A percentile compares a stretch with the other conserved stretches of the same genome.
These are phyloP conservation scores for Stephania japonica DNA, from an alignment of 164 flowering plant species.

Conservation along the genomic window DNA sequence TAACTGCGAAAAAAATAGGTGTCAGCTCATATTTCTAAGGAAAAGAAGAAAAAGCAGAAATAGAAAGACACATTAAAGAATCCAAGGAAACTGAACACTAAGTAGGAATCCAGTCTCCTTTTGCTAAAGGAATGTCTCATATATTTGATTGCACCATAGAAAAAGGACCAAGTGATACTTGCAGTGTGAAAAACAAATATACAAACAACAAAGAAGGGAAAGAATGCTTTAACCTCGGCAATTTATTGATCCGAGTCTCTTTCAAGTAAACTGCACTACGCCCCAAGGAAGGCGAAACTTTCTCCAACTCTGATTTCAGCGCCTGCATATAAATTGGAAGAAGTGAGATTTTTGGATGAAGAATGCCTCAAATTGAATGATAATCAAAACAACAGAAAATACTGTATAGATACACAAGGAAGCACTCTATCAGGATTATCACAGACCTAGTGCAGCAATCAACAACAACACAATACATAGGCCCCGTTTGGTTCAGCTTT, in stretches of 20 bases:
- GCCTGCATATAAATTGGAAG: conserved; percentile 41
- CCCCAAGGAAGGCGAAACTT: conserved; percentile 89
- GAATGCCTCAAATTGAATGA: neutral
- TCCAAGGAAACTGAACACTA: neutral
- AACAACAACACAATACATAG: too few species aligned
- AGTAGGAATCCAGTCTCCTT: neutral
- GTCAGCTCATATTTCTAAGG: neutral
- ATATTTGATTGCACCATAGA: neutral
- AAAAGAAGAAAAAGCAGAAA: neutral
- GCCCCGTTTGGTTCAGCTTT: too few species aligned
- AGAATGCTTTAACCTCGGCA: conserved; percentile 61
- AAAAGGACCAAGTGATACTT: neutral
- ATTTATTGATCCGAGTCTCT: conserved; percentile 80
- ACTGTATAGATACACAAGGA: neutral
- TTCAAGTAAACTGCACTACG: conserved; percentile 83
- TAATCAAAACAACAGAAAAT: neutral
- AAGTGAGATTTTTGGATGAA: neutral
- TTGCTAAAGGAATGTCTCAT: neutral
- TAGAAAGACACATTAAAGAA: too few species aligned
- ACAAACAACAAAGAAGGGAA: neutral
- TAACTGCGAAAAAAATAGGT: conserved; percentile 44
- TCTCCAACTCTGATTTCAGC: conserved; percentile 84
- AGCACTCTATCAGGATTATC: neutral
- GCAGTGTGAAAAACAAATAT: neutral
- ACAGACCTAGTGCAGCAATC: too few species aligned